These are phyloP conservation scores for Macroventuria anomochaeta DNA, from an alignment of 2,329 filamentous ascomycete genomes.

Conservation along the genomic window DNA sequence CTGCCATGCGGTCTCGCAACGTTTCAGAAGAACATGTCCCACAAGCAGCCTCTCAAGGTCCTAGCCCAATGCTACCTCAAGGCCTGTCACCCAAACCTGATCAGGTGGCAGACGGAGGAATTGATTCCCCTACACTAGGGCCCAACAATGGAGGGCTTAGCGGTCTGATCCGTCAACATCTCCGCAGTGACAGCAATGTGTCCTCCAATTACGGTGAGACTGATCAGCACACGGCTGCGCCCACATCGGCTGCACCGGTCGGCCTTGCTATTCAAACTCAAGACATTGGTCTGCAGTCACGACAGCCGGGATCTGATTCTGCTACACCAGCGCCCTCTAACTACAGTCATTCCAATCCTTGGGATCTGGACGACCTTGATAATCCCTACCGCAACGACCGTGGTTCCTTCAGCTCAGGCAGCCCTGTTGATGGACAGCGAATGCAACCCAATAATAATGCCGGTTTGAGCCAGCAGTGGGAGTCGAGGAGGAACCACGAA, in stretches of 20 bases:
- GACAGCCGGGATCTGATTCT: slow-evolving; percentile 41
- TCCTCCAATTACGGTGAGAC: slow-evolving; percentile 73
- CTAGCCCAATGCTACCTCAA: slow-evolving; percentile 6
- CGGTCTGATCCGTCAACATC: slow-evolving; percentile 82
- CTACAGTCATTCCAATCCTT: slow-evolving; percentile 61
- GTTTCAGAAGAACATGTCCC: slow-evolving; percentile 30
- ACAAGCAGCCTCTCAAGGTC: slow-evolving; percentile 16
- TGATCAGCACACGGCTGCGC: slow-evolving; percentile 43
- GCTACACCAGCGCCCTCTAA: slow-evolving; percentile 55
- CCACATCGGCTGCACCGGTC: slow-evolving; percentile 29
- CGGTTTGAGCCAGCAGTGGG: slow-evolving; percentile 48
- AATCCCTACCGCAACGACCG: slow-evolving; percentile 47
- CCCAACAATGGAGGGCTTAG: slow-evolving; percentile 71
- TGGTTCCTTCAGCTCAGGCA: slow-evolving; percentile 46
- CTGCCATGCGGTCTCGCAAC: slow-evolving; percentile 44
- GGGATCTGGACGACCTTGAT: slow-evolving; percentile 61
- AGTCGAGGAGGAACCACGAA: slow-evolving; percentile 55
- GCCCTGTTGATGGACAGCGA: slow-evolving; percentile 41
- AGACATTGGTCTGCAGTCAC: slow-evolving; percentile 38
- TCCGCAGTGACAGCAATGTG: slow-evolving; percentile 78
- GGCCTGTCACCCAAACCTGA: slow-evolving; percentile 19
- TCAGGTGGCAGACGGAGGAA: slow-evolving; percentile 32
- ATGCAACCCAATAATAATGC: slow-evolving; percentile 16
- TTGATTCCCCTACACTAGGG: slow-evolving; percentile 82
- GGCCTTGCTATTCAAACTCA: slow-evolving; percentile 46